A percentile compares a stretch with the other conserved stretches of the same genome.
Conservation (phyloP, 2,329 filamentous ascomycete species). For the Sphaerulina musiva region DNA sequence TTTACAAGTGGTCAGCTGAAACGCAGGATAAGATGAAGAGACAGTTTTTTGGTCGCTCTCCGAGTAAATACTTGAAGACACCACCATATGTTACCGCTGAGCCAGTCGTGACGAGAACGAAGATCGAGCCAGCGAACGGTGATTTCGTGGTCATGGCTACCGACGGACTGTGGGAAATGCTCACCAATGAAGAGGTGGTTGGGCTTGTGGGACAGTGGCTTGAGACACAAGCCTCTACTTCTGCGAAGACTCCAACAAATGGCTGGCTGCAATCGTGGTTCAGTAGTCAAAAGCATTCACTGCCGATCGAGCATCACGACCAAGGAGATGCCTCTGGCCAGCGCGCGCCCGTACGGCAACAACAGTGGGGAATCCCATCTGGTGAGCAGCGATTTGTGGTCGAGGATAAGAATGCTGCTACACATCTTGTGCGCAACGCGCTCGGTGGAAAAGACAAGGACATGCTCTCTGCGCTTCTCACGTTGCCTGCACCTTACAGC, state of each 20-base stretch:
- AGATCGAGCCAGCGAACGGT: slow-evolving; percentile 79
- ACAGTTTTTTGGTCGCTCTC: slow-evolving; percentile 79
- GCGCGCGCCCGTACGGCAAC: slow-evolving; percentile 76
- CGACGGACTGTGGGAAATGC: slow-evolving; percentile 97
- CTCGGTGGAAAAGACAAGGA: slow-evolving; percentile 89
- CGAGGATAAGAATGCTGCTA: slow-evolving; percentile 92
- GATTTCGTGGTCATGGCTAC: slow-evolving; percentile 97
- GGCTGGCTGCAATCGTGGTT: slow-evolving; percentile 71
- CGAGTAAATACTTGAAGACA: slow-evolving; percentile 71
- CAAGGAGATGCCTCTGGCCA: slow-evolving; percentile 57
- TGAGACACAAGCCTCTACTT: slow-evolving; percentile 58
- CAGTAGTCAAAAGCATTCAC: slow-evolving; percentile 40
- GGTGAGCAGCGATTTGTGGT: slow-evolving; percentile 80
- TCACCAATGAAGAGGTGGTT: slow-evolving; percentile 96
- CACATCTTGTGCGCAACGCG: slow-evolving; percentile 90
- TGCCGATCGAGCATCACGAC: slow-evolving; percentile 68
- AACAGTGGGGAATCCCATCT: slow-evolving; percentile 80
- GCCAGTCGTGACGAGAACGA: slow-evolving; percentile 86
- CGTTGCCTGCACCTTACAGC: slow-evolving; percentile 83
- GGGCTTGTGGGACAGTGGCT: slow-evolving; percentile 96
- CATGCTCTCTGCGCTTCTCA: slow-evolving; percentile 86
- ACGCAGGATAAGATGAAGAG: slow-evolving; percentile 74
- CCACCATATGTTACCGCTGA: slow-evolving; percentile 97
- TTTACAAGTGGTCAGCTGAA: slow-evolving; percentile 91
- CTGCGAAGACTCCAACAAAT: slow-evolving; percentile 30